phyloP scores from a whole-genome alignment of 495 filamentous ascomycete genomes.

The Penicillium roqueforti region DNA sequence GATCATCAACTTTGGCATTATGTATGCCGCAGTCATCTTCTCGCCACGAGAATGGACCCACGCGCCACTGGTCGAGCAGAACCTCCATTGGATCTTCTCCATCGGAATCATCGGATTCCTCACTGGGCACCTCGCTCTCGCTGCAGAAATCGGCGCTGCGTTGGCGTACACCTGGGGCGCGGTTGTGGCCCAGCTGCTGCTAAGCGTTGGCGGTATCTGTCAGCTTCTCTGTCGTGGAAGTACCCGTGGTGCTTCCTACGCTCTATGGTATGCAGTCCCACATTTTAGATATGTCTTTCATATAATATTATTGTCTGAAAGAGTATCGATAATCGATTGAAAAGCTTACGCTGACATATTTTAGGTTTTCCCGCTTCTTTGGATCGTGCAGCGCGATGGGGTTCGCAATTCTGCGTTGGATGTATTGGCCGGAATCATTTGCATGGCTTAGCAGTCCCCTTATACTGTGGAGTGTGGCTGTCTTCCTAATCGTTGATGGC shows the following conservation, averaged over 20 bases:
- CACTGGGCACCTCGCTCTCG: conserved; percentile 9
- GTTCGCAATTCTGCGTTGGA: conserved; percentile 1
- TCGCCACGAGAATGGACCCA: conserved; percentile 17
- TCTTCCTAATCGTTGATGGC: background rate
- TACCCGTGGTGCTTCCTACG: conserved; percentile 13
- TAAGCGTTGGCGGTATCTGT: conserved; percentile 5
- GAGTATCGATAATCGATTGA: no score
- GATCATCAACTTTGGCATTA: conserved; percentile 13
- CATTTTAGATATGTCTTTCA: no score
- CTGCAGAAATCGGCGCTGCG: conserved; percentile 6
- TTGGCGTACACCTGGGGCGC: conserved; percentile 10
- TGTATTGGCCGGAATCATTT: conserved; percentile 3
- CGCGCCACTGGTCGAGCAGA: conserved; percentile 10
- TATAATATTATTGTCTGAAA: no score
- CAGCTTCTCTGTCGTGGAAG: conserved; percentile 10
- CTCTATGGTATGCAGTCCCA: conserved; percentile 12
- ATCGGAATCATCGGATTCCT: background rate
- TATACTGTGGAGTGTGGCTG: background rate
- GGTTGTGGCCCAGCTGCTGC: conserved; percentile 8
- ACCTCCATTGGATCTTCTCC: conserved; percentile 8
- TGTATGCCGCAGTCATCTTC: conserved; percentile 14
- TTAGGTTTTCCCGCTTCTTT: conserved; percentile 4
- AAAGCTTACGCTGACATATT: no score
- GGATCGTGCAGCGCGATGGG: background rate
- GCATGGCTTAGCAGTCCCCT: background rate